Base-by-base conservation (phyloP, 2,329 filamentous ascomycete genomes). In the Clarireedia hainanense region DNA sequence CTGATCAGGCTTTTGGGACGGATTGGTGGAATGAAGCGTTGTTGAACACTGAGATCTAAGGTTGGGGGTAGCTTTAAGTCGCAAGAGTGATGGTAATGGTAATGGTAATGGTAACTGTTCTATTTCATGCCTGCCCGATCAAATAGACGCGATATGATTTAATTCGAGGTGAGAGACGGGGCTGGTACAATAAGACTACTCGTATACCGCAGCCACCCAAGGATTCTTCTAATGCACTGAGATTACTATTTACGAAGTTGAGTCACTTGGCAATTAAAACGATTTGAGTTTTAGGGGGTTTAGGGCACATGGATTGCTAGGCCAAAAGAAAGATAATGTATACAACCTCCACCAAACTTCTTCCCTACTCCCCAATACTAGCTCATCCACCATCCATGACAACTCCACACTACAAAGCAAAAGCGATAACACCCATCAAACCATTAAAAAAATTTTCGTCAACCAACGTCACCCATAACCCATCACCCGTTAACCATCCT, bases 221-320 rank as follows among this genome's bases (percentile, higher is more conserved):
- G 4, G 7, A 34, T 34, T 12, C 4, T 5, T 12, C 30, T 34
- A 9, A 14, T 12, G 30, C 30, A 4, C 10, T 9, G 30, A 34
- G 30, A 12, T 2, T 34, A 34, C 10, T 34, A 34, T 12, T 34
- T 10, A 34, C 10, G 12, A 34, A 4, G 9, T 34, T 12, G 10
- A 12, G 10, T 47, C 24, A 27, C 40, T 43, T 17, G 17, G 23
- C 5, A 20, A 12, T 43, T 2, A 47, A 23, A 15, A 27, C 9
- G 14, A 23, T 24, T 26, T 24, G 30, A 39, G 23, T 27, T 30
- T 50, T 20, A 34, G 30, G 6, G 20, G 43, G 34, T 50, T 45
- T 7, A 30, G 50, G 50, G 45, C 27, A 50, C 47, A 50, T 55
- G 52, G 20, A 55, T 50, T 55, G 52, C 39, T 50, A 37, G 17